Percentiles rank a stretch among this genome's conserved stretches.
phyloP scores from a whole-genome alignment of 2,329 filamentous ascomycete species.

The Fusarium decemcellulare region DNA sequence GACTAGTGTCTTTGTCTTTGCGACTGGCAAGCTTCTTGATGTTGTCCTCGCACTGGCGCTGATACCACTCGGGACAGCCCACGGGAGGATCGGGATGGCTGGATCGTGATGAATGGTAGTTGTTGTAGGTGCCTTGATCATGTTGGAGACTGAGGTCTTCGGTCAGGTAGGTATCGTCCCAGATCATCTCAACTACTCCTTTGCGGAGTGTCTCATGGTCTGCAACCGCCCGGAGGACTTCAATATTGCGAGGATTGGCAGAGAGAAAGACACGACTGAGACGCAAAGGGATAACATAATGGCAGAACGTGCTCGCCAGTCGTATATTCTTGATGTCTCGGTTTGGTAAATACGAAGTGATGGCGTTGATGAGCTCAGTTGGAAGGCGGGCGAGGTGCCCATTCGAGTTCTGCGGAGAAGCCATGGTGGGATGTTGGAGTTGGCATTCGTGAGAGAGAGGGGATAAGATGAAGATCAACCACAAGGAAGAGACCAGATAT shows the following conservation, averaged over 20 bases:
- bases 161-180: conserved; percentile 49
- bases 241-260: conserved; percentile 54
- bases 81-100: too few relatives aligned
- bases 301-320: neutral
- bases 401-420: neutral
- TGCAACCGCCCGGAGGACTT: conserved; percentile 54
- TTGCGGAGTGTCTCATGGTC: conserved; percentile 51
- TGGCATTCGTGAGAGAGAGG: too few relatives aligned
- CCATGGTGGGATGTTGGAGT: neutral
- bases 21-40: neutral
- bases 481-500: too few relatives aligned
- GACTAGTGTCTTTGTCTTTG: neutral
- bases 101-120: too few relatives aligned
- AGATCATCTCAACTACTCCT: conserved; percentile 56
- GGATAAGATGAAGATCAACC: too few relatives aligned
- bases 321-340: conserved; percentile 19
- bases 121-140: neutral
- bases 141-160: neutral
- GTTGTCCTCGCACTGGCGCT: neutral
- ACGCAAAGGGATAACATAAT: neutral
- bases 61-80: neutral
- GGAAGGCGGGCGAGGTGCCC: conserved; percentile 1
- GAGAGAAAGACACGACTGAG: conserved; percentile 55
- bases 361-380: neutral
- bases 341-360: conserved; percentile 3